phyloP scores from a whole-genome alignment of 306 rosid genomes.

The Prunus mume region DNA sequence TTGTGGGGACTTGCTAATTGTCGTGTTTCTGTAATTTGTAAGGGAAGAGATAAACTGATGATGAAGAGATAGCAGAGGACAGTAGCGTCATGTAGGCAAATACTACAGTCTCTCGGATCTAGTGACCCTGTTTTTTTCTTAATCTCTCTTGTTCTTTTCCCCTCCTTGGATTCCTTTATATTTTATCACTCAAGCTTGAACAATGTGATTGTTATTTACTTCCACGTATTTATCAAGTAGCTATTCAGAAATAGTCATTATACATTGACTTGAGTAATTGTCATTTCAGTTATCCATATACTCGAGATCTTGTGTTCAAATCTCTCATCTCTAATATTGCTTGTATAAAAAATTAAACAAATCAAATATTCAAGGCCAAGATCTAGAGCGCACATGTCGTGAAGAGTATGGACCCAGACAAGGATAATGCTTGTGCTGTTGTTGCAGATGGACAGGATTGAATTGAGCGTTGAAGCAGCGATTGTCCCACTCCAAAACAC shows the following conservation, averaged over 20 bases:
- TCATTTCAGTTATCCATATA: too few species aligned
- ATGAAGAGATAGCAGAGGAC: not conserved
- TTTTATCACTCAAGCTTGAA: not conserved
- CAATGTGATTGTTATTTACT: not conserved
- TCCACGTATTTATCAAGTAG: too few species aligned
- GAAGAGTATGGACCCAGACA: not conserved
- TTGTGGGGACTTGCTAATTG: constrained; percentile 54
- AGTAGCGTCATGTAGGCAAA: constrained; percentile 8
- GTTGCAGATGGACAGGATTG: too few species aligned
- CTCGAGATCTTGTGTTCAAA: too few species aligned
- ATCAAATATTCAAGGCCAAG: constrained; percentile 16
- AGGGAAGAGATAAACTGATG: not conserved
- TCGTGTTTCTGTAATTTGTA: constrained; percentile 26
- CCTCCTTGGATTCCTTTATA: constrained; percentile 12
- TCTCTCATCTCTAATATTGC: too few species aligned
- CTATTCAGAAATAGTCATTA: too few species aligned
- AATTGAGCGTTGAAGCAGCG: too few species aligned
- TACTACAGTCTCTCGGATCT: constrained; percentile 22
- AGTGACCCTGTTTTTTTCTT: constrained; percentile 14
- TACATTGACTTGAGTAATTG: too few species aligned
- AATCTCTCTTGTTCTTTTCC: not conserved
- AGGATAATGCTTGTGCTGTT: too few species aligned
- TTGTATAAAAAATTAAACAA: too few species aligned
- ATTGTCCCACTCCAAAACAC: too few species aligned
- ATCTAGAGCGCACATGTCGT: constrained; percentile 29